phyloP scores from a whole-genome alignment of 73 alveolate species.

The Stentor coeruleus region DNA sequence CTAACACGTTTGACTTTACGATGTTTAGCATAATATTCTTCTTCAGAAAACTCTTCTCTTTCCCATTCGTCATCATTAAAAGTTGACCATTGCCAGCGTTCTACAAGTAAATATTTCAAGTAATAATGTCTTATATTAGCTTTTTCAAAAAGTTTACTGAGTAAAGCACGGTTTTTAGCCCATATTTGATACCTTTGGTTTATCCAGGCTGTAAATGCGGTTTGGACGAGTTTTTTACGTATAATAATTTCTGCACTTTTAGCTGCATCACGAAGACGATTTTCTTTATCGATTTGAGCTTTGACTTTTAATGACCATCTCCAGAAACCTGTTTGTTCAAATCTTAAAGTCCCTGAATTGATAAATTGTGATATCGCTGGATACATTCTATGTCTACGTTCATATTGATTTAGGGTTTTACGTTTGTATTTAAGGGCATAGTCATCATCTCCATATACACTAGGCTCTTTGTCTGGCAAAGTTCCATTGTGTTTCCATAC shows the following conservation, averaged over 20 bases:
- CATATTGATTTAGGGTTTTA: constrained; percentile 1
- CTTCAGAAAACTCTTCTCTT: not conserved
- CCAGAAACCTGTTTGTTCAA: constrained; percentile 23
- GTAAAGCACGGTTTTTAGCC: not conserved
- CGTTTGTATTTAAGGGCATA: not conserved
- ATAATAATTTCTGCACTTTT: not conserved
- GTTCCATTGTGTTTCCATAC: not conserved
- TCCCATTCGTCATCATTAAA: not conserved
- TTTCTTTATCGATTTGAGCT: not conserved
- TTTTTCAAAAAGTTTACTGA: not conserved
- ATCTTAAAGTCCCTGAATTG: not conserved
- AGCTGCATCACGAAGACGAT: not conserved
- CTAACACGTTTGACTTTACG: not conserved
- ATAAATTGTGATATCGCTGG: not conserved
- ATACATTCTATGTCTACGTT: not conserved
- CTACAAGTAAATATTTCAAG: not conserved
- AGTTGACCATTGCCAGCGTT: not conserved
- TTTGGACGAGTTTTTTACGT: not conserved
- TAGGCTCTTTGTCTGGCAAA: not conserved
- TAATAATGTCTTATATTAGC: not conserved
- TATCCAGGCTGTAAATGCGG: not conserved
- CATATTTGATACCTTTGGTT: not conserved
- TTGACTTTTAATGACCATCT: constrained; percentile 14
- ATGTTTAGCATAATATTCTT: not conserved
- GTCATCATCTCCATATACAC: no score